Conservation (phyloP, 768 basidiomycete genomes). For the Pleurotus citrinopileatus region DNA sequence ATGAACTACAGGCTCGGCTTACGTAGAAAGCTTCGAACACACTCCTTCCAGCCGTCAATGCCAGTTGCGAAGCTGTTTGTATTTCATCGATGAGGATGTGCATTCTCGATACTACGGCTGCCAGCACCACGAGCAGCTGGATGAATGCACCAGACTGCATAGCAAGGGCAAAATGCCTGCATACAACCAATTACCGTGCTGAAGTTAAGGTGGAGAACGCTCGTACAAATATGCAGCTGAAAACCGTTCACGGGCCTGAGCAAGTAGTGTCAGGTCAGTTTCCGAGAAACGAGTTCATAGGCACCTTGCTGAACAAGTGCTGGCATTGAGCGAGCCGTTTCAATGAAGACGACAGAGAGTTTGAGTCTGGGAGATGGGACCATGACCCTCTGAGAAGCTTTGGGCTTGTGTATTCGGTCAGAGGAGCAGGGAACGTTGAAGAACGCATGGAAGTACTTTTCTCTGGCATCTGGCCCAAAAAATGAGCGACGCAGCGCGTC, state of each 20-base stretch:
- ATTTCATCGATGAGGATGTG: slow-evolving; percentile 43
- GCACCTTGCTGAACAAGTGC: slow-evolving; percentile 46
- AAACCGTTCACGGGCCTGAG: slow-evolving; percentile 45
- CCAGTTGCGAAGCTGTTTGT: slow-evolving; percentile 29
- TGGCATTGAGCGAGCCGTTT: slow-evolving; percentile 33
- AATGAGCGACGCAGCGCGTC: slow-evolving; percentile 47
- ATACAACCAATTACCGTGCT: slow-evolving; percentile 2
- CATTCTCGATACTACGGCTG: slow-evolving; percentile 61
- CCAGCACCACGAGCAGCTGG: slow-evolving; percentile 59
- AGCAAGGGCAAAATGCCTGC: slow-evolving; percentile 57
- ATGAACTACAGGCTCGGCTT: background rate
- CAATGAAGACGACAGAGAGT: slow-evolving; percentile 29
- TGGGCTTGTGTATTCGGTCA: slow-evolving; percentile 31
- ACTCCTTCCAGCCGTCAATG: background rate
- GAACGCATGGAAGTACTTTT: slow-evolving; percentile 30
- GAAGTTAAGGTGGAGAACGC: background rate
- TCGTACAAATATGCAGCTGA: slow-evolving; percentile 54
- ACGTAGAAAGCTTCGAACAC: slow-evolving; percentile 9
- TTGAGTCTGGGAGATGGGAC: slow-evolving; percentile 52
- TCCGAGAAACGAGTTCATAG: background rate
- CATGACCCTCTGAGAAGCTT: slow-evolving; percentile 60
- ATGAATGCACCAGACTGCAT: slow-evolving; percentile 76
- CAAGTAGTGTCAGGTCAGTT: slow-evolving; percentile 3
- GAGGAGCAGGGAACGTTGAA: background rate
- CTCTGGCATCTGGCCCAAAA: slow-evolving; percentile 34